phyloP scores from a whole-genome alignment of 805 yeast species.

The Yamadazyma kitorensis region DNA sequence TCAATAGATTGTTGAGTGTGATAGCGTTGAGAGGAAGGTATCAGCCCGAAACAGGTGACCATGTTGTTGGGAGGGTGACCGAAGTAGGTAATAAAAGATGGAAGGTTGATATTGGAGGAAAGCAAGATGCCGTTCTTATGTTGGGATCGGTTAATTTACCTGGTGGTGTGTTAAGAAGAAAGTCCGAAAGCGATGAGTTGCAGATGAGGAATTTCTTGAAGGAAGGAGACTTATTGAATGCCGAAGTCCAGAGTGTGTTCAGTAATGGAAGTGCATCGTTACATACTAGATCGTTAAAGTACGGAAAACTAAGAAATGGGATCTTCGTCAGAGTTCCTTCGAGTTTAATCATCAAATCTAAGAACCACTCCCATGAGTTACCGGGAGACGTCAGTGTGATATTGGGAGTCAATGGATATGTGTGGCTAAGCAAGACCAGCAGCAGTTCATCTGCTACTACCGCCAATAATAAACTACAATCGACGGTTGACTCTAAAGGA shows the following conservation, averaged over 20 bases:
- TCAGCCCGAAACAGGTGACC: conserved; percentile 95
- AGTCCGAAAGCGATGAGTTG: conserved; percentile 91
- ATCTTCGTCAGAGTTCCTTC: conserved; percentile 77
- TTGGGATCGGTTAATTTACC: conserved; percentile 95
- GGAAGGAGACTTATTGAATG: conserved; percentile 93
- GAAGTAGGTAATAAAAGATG: conserved; percentile 94
- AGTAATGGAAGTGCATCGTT: conserved; percentile 90
- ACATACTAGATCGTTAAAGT: conserved; percentile 92
- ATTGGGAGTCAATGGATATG: conserved; percentile 90
- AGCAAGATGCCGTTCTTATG: conserved; percentile 87
- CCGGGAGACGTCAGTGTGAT: conserved; percentile 93
- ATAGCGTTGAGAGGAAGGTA: conserved; percentile 84
- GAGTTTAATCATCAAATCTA: conserved; percentile 76
- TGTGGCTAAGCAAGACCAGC: conserved; percentile 80
- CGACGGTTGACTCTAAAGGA: conserved; percentile 33
- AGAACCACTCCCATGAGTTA: conserved; percentile 81
- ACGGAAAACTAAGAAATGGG: conserved; percentile 94
- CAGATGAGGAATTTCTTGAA: conserved; percentile 93
- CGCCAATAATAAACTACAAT: conserved; percentile 33
- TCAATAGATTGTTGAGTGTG: conserved; percentile 83
- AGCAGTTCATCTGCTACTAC: conserved; percentile 18
- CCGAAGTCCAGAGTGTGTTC: conserved; percentile 89
- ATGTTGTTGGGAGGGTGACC: conserved; percentile 86
- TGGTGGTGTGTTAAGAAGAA: conserved; percentile 93
- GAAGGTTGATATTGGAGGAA: conserved; percentile 97